Conservation (phyloP, 495 filamentous ascomycete genomes). For the Penicillium herquei region DNA sequence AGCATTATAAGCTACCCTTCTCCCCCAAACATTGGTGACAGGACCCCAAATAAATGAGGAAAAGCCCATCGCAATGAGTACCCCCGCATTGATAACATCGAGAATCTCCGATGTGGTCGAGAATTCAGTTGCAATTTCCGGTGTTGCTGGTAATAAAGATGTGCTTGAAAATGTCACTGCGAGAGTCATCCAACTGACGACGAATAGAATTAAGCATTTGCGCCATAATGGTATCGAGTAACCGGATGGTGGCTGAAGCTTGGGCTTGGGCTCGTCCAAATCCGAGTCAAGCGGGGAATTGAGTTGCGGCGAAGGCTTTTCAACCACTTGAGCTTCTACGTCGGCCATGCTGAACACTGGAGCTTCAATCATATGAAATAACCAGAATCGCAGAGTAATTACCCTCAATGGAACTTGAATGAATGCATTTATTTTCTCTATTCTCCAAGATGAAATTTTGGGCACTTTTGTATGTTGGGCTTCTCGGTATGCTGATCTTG, state of each 20-base stretch:
- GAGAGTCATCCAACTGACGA: constrained; percentile 44
- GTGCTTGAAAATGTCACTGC: constrained; percentile 44
- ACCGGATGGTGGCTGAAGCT: constrained; percentile 17
- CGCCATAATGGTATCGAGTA: constrained; percentile 37
- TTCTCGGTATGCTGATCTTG: background rate
- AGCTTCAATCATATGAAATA: background rate
- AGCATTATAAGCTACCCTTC: constrained; percentile 33
- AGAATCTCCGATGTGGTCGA: constrained; percentile 36
- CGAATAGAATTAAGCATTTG: constrained; percentile 44
- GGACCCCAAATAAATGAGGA: constrained; percentile 55
- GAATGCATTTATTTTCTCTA: too few species aligned
- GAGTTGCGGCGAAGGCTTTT: constrained; percentile 17
- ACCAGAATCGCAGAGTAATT: too few species aligned
- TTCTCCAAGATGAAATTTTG: background rate
- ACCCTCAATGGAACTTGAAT: too few species aligned
- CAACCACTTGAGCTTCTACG: constrained; percentile 15
- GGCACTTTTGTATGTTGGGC: background rate
- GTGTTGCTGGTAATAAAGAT: constrained; percentile 39
- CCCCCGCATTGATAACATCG: constrained; percentile 48
- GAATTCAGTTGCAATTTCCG: constrained; percentile 43
- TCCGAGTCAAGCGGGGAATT: constrained; percentile 19
- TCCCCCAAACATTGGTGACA: constrained; percentile 36
- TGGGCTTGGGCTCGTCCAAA: constrained; percentile 10
- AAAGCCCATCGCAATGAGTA: constrained; percentile 57
- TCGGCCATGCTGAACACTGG: constrained; percentile 1